Evolutionary conservation across 2,329 filamentous ascomycete species (phyloP).

Genomic region (Pseudocercospora musae): DNA sequence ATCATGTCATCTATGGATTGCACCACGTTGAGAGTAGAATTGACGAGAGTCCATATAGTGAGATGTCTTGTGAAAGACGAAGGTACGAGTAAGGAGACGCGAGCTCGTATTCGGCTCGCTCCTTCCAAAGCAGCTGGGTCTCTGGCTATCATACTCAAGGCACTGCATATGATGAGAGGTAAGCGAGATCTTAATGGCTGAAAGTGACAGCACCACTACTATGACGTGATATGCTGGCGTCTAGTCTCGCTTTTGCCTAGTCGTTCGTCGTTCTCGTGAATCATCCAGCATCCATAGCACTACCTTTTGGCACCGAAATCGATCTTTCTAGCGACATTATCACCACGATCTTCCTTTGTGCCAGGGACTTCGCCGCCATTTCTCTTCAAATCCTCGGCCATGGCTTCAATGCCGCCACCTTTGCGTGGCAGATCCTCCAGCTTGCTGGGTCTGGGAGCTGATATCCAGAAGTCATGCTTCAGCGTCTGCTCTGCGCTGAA

Average conservation of each 20-base stretch:
- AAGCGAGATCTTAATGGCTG: too few species aligned
- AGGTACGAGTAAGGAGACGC: background rate
- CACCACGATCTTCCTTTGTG: conserved; percentile 47
- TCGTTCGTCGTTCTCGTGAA: background rate
- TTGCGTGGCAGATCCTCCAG: conserved; percentile 80
- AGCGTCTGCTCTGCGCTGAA: conserved; percentile 75
- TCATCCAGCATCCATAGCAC: background rate
- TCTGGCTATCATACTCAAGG: too few species aligned
- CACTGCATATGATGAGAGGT: too few species aligned
- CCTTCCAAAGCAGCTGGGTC: background rate
- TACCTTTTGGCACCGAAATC: conserved; percentile 61
- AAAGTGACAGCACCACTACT: too few species aligned
- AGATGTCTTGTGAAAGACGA: background rate
- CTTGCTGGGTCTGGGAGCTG: conserved; percentile 75
- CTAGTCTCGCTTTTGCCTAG: background rate
- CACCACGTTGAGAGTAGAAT: too few species aligned
- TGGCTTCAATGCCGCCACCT: conserved; percentile 66
- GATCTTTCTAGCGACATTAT: conserved; percentile 77
- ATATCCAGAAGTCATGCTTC: conserved; percentile 80
- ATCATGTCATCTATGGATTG: too few species aligned
- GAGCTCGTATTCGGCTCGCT: background rate
- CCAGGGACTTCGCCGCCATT: conserved; percentile 69
- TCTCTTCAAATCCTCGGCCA: conserved; percentile 78
- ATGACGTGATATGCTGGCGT: too few species aligned
- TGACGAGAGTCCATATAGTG: background rate